A percentile compares a stretch with the other conserved stretches of the same genome.
Evolutionary conservation across 257 asterid genomes (phyloP).

Genomic region (Solanum ossicruentum): DNA sequence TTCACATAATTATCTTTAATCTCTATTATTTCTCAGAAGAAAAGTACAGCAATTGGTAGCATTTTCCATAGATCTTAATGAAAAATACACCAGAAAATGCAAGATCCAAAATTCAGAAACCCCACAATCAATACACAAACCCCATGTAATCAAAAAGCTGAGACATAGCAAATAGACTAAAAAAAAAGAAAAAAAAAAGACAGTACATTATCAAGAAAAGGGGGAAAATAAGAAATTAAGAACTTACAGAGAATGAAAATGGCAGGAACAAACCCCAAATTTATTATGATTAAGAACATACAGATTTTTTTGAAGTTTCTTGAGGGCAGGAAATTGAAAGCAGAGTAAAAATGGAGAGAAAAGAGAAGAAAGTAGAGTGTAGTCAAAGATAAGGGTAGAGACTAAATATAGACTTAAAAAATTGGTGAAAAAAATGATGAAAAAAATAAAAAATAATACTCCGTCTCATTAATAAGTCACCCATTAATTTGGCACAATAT

Average conservation of each 20-base stretch:
- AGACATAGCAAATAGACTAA: neutral
- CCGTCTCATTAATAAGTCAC: no score
- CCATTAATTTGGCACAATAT: no score
- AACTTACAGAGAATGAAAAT: neutral
- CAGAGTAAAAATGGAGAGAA: neutral
- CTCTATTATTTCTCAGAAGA: neutral
- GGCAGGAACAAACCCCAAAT: neutral
- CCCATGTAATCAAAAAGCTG: neutral
- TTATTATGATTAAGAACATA: neutral
- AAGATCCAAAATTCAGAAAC: neutral
- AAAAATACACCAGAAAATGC: neutral
- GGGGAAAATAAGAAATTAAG: neutral
- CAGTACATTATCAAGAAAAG: neutral
- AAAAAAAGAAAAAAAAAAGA: neutral
- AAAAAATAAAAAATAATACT: no score
- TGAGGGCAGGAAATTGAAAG: neutral
- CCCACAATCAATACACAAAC: neutral
- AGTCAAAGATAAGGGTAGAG: neutral
- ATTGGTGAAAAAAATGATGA: neutral
- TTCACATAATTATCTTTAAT: neutral
- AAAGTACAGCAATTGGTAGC: neutral
- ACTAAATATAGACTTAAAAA: neutral
- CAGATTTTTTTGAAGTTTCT: neutral
- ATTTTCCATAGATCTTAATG: neutral
- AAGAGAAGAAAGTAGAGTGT: neutral